Evolutionary conservation across 2,329 filamentous ascomycete species (phyloP).

Genomic region (Neonectria ditissima): DNA sequence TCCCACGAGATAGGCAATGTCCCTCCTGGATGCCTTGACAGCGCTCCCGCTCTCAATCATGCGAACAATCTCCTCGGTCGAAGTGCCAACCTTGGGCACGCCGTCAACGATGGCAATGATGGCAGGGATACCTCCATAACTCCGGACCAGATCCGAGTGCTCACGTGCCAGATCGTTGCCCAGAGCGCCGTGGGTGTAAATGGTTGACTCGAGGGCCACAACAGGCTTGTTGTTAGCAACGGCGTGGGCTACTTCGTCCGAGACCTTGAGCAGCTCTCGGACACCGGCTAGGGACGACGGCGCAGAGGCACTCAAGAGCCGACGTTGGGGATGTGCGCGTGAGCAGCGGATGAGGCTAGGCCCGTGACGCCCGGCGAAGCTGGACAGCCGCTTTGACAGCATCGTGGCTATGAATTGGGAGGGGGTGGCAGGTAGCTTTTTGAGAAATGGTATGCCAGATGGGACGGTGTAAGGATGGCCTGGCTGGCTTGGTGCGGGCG

Average conservation of each 20-base stretch:
- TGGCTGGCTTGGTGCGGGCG: constrained; percentile 2
- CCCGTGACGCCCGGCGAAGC: constrained; percentile 34
- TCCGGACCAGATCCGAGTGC: constrained; percentile 84
- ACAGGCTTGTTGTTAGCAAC: constrained; percentile 81
- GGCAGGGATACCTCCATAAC: constrained; percentile 85
- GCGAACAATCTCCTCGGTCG: constrained; percentile 75
- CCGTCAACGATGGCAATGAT: constrained; percentile 91
- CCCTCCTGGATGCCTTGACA: constrained; percentile 86
- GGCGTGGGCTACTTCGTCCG: constrained; percentile 85
- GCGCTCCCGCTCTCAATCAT: constrained; percentile 77
- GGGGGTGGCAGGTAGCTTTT: background rate
- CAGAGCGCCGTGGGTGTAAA: constrained; percentile 94
- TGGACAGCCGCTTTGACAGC: constrained; percentile 34
- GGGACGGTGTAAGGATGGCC: constrained; percentile 13
- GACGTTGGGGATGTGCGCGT: constrained; percentile 32
- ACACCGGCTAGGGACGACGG: constrained; percentile 46
- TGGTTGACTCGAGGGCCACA: constrained; percentile 93
- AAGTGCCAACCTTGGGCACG: constrained; percentile 82
- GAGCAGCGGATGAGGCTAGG: constrained; percentile 35
- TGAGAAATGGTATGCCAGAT: background rate
- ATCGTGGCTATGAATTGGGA: constrained; percentile 25
- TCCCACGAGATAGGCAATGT: constrained; percentile 85
- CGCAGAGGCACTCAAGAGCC: constrained; percentile 36
- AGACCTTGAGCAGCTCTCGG: constrained; percentile 71
- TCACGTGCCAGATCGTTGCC: constrained; percentile 80